Evolutionary conservation across 1,284 basidiomycete genomes (phyloP), one percentile per base, ranked within the genome.

Genomic region (Puccinia horiana): DNA sequence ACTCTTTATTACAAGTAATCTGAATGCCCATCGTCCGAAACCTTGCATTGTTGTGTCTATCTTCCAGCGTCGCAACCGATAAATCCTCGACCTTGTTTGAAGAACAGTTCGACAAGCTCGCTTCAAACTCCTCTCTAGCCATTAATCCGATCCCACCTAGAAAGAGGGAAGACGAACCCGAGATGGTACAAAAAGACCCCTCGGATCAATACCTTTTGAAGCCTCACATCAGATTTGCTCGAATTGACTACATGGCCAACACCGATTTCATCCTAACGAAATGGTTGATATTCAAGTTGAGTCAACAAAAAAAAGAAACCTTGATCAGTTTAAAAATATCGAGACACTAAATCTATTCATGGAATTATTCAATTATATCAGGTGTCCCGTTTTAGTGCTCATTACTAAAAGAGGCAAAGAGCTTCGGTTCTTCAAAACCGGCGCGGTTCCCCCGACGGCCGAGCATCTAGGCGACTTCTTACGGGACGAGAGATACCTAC

Each of bases 371-470:
- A 12, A 42, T 23, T 35, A 35, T 18, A 2, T 11, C 69, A 85
- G 85, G 47, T 78, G 82, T 20, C 85, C 85, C 8, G 81, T 84
- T 2, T 78, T 85, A 29, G 84, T 84, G 2, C 77, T 85, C 37
- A 83, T 76, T 12, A 84, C 81, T 23, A 67, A 84, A 56, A 69
- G 75, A 8, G 75, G 83, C 26, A 67, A 75, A 16, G 79, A 81
- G 18, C 58, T 85, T 6, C 77, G 85, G 4, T 85, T 85, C 83
- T 82, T 85, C 81, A 79, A 81, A 44, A 81, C 83, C 6, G 83
- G 83, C 14, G 73, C 77, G 44, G 44, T 83, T 14, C 77, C 82
- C 52, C 76, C 84, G 69, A 12, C 72, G 12, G 42, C 70, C 11
- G 80, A 81, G 44, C 72, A 75, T 81, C 61, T 81, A 37, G 80